These are phyloP conservation scores for Beauveria sp. DNA, from an alignment of 2,329 filamentous ascomycete genomes.

Conservation along the genomic window DNA sequence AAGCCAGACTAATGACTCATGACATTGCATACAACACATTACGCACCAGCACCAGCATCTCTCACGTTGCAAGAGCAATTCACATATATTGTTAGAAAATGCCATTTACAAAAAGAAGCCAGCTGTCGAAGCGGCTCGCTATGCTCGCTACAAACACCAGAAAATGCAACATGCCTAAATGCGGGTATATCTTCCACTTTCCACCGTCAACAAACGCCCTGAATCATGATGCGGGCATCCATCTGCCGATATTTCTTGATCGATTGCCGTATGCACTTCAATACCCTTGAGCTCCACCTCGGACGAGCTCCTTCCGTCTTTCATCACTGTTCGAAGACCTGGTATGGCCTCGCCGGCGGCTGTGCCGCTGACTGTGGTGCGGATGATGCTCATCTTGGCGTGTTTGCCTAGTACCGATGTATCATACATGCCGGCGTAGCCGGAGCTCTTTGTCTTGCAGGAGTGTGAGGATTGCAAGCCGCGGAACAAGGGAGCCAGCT, in stretches of 20 bases:
- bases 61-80: neutral
- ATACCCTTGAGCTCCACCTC: slow-evolving; percentile 15
- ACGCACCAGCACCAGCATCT: neutral
- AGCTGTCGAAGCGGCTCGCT: neutral
- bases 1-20: slow-evolving; percentile 19
- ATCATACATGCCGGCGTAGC: slow-evolving; percentile 9
- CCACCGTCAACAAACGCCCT: neutral
- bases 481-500: slow-evolving; percentile 8
- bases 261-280: slow-evolving; percentile 14
- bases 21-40: neutral
- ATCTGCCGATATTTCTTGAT: slow-evolving; percentile 12
- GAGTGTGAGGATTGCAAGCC: neutral
- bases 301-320: slow-evolving; percentile 11
- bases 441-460: neutral
- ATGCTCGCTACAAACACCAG: slow-evolving; percentile 7
- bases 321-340: neutral
- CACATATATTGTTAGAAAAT: neutral
- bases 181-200: slow-evolving; percentile 5
- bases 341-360: neutral
- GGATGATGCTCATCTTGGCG: slow-evolving; percentile 10
- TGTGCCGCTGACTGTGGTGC: slow-evolving; percentile 7
- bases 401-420: slow-evolving; percentile 5
- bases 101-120: slow-evolving; percentile 1
- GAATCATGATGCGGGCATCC: neutral
- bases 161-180: slow-evolving; percentile 10